Conservation (phyloP, 441 rosid genomes). For the Populus hybrid region DNA sequence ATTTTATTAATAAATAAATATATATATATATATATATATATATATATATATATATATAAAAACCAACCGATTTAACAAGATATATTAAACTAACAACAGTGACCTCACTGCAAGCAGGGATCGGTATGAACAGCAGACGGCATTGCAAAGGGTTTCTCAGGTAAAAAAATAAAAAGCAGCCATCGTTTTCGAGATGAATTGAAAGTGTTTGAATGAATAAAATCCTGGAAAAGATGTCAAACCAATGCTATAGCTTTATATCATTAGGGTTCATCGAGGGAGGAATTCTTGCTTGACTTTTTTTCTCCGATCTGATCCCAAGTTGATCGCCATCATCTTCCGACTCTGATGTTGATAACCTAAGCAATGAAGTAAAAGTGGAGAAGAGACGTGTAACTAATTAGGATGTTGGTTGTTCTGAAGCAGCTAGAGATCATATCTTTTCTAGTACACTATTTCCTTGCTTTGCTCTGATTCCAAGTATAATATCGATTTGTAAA, state of each 20-base stretch:
- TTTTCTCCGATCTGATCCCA: slow-evolving; percentile 7
- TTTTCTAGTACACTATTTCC: background rate
- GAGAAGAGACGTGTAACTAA: slow-evolving; percentile 45
- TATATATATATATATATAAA: too few species aligned
- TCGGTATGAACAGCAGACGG: slow-evolving; percentile 42
- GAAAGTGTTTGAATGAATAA: too few species aligned
- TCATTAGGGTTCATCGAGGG: background rate
- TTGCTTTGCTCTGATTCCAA: background rate
- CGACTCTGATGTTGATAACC: slow-evolving; percentile 65
- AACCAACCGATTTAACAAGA: too few species aligned
- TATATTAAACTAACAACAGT: slow-evolving; percentile 3
- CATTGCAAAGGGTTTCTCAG: slow-evolving; percentile 44
- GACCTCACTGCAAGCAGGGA: slow-evolving; percentile 36
- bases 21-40: too few species aligned
- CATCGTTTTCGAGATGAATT: background rate
- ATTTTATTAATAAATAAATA: too few species aligned
- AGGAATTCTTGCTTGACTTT: background rate
- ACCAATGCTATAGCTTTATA: background rate
- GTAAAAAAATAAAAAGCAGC: slow-evolving; percentile 17
- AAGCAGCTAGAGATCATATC: slow-evolving; percentile 38
- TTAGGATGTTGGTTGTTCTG: slow-evolving; percentile 28
- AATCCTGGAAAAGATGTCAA: background rate
- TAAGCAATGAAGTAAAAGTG: slow-evolving; percentile 37
- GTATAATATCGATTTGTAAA: background rate
- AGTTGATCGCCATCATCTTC: slow-evolving; percentile 87